Evolutionary conservation across 192 early-diverging fungal species (phyloP).

Genomic region (Entophlyctis luteolus): DNA sequence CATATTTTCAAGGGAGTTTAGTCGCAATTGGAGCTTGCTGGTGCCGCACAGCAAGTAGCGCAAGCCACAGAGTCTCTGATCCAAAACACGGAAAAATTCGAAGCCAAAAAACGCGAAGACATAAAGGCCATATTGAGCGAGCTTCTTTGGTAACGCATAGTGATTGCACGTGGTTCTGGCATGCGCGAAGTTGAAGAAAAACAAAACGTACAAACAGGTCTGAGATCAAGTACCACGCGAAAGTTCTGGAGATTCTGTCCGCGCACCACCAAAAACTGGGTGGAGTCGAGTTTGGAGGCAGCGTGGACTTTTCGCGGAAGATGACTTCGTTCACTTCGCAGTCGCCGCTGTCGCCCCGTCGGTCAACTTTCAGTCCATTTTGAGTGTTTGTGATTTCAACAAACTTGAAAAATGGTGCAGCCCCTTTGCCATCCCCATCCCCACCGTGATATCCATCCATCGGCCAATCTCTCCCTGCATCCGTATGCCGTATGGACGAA

Average conservation of each 20-base stretch:
- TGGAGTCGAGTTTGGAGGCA: neutral
- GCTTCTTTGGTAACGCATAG: neutral
- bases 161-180: neutral
- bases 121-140: slow-evolving; percentile 12
- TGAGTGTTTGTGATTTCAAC: too few species aligned
- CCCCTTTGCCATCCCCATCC: too few species aligned
- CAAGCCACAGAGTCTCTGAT: slow-evolving; percentile 25
- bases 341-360: neutral
- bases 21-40: slow-evolving; percentile 37
- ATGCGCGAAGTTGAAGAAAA: neutral
- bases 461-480: too few species aligned
- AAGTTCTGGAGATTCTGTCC: slow-evolving; percentile 1
- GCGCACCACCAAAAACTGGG: slow-evolving; percentile 13
- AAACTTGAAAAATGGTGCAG: too few species aligned
- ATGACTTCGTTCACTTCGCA: neutral
- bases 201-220: neutral
- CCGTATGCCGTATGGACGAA: too few species aligned
- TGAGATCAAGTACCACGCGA: slow-evolving; percentile 14
- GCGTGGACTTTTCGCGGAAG: neutral
- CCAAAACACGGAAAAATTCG: slow-evolving; percentile 32
- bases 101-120: slow-evolving; percentile 19
- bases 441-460: too few species aligned
- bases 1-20: neutral
- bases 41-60: slow-evolving; percentile 28
- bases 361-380: neutral